Evolutionary conservation across 2,329 filamentous ascomycete genomes (phyloP).

Genomic region (Neurospora sp.): DNA sequence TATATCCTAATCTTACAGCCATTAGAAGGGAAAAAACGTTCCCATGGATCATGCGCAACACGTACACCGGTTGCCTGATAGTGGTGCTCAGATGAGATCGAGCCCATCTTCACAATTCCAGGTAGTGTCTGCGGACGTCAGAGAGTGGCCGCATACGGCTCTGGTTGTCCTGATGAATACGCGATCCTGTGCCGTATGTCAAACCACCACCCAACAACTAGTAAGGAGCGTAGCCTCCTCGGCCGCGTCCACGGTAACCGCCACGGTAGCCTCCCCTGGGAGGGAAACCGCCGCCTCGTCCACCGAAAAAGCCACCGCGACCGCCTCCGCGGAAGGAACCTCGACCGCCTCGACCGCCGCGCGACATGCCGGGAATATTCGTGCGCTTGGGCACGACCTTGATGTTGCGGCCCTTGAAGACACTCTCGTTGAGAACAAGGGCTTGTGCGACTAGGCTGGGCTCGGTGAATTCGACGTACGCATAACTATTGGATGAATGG

Average conservation of each 20-base stretch:
- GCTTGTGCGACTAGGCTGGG: conserved; percentile 87
- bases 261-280: conserved; percentile 45
- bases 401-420: conserved; percentile 88
- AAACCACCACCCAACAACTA: conserved; percentile 25
- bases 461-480: conserved; percentile 97
- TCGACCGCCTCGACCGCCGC: conserved; percentile 56
- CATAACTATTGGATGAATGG: conserved; percentile 55
- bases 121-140: neutral
- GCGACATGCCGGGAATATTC: conserved; percentile 88
- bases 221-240: conserved; percentile 53
- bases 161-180: neutral
- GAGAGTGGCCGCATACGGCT: neutral
- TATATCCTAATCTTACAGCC: neutral
- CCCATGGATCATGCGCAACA: neutral
- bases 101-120: neutral
- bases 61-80: neutral
- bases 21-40: neutral
- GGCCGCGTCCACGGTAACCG: conserved; percentile 56
- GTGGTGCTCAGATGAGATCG: neutral
- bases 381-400: conserved; percentile 95
- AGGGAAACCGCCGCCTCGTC: conserved; percentile 30
- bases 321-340: conserved; percentile 43
- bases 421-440: conserved; percentile 89
- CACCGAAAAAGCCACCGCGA: conserved; percentile 36
- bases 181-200: neutral